A percentile compares a stretch with the other conserved stretches of the same genome.
Conservation (phyloP, 179 eudicot genomes). For the Spinacia oleracea region DNA sequence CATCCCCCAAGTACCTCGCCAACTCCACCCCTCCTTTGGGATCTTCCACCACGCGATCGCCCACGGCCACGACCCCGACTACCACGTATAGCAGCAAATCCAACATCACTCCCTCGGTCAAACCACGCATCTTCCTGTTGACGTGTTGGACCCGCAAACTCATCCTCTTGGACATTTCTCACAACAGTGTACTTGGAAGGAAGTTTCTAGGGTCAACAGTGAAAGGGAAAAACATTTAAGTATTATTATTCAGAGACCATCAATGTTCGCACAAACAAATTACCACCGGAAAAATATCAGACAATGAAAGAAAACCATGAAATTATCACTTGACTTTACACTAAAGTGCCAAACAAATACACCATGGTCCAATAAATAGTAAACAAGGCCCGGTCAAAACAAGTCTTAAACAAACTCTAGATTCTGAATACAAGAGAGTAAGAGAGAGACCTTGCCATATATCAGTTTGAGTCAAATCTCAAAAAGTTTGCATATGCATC, state of each 20-base stretch:
- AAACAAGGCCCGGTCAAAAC: not conserved
- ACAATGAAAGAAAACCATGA: not conserved
- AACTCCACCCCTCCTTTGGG: constrained; percentile 48
- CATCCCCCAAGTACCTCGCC: constrained; percentile 53
- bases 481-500: not conserved
- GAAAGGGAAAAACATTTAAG: not conserved
- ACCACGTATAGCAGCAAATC: constrained; percentile 28
- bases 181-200: constrained; percentile 41
- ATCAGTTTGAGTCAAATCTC: too few relatives aligned
- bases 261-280: not conserved
- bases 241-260: too few relatives aligned
- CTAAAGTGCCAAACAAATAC: not conserved
- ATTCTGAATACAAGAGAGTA: not conserved
- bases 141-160: constrained; percentile 34
- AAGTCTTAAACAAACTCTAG: not conserved
- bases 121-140: constrained; percentile 48
- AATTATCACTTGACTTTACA: not conserved
- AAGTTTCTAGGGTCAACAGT: constrained; percentile 35
- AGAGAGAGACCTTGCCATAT: not conserved
- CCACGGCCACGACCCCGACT: constrained; percentile 43
- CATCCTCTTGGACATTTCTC: constrained; percentile 46
- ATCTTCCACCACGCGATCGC: constrained; percentile 59
- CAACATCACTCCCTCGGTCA: constrained; percentile 34
- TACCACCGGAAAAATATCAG: not conserved
- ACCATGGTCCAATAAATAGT: not conserved